Percentiles rank a stretch among this genome's conserved stretches.
Conservation (phyloP, 345 rosid genomes). For the Gossypium stocksii region DNA sequence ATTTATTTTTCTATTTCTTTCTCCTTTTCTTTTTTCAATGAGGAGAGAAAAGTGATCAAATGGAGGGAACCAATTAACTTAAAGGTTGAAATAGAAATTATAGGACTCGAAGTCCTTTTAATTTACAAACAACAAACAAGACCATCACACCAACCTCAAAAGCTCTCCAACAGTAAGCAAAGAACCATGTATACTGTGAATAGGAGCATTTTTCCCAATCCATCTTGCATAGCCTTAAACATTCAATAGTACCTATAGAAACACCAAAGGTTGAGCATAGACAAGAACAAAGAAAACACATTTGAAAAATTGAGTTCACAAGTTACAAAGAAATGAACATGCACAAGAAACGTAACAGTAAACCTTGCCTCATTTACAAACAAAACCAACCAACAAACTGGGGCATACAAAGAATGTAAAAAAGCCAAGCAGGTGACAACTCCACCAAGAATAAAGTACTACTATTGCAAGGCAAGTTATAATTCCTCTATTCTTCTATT, state of each 20-base stretch:
- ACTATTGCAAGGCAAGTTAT: background rate
- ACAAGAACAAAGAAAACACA: conserved; percentile 6
- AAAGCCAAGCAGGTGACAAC: background rate
- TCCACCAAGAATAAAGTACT: background rate
- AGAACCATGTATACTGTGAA: conserved; percentile 98
- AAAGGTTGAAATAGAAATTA: conserved; percentile 17
- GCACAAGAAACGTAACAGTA: background rate
- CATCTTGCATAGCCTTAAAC: conserved; percentile 99
- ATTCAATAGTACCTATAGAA: conserved; percentile 84
- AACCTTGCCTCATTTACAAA: background rate
- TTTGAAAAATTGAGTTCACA: background rate
- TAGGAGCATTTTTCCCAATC: conserved; percentile 86
- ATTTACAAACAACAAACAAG: background rate
- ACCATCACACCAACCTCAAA: conserved; percentile 52
- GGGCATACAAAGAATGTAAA: background rate
- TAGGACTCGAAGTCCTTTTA: conserved; percentile 2
- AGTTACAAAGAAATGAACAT: background rate
- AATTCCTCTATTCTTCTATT: background rate
- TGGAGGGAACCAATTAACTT: background rate
- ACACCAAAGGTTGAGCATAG: background rate
- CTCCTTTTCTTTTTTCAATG: background rate
- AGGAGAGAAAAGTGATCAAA: background rate
- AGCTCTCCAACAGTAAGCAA: conserved; percentile 98
- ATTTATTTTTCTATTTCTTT: background rate
- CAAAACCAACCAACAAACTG: background rate